Evolutionary conservation across 2,329 filamentous ascomycete species (phyloP), one percentile per base, ranked within the genome.

Genomic region (Hypoxylon sp.): DNA sequence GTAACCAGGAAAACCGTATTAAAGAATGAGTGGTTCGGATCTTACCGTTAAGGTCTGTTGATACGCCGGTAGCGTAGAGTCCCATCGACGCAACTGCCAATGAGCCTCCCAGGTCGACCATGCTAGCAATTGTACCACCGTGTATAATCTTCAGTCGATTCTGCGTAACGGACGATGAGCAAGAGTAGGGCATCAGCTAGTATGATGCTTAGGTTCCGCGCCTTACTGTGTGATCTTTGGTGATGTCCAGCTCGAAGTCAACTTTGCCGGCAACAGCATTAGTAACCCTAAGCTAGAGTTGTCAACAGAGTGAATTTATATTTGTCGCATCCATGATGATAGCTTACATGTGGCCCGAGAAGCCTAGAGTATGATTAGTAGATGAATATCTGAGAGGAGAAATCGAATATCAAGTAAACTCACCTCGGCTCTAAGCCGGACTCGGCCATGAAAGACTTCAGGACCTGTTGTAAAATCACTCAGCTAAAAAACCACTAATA

Each of bases 391-490:
- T 22, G 11, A 11, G 9, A 37, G 52, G 14, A 10, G 26, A n/a
- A 13, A 2, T 50, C 33, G 17, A 19, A 17, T 5, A 35, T 51
- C 5, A 33, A 33, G 19, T 29, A 54, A 51, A 77, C 82, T 75
- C 78, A 97, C 94, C 92, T 92, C 78, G 94, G 94, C 80, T 98
- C 95, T 19, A 98, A 83, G 5, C 94, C 94, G 4, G 94, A 97
- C 71, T 93, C 92, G 72, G 88, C 87, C 83, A 92, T 89, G 80
- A 98, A 98, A 1, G 93, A 94, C 78, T 92, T 91, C 84, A 94
- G 87, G 51, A 97, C 93, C 93, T 96, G 65, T 14, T 31, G 39
- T 59, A 46, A 42, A 47, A 46, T 13, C 22, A 22, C 9, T 52
- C 31, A 33, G 42, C 35, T 4, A 39, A 24, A 24, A 17, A 17